These are phyloP conservation scores for Penicillium nordicum DNA, from an alignment of 2,329 filamentous ascomycete genomes.

Conservation along the genomic window DNA sequence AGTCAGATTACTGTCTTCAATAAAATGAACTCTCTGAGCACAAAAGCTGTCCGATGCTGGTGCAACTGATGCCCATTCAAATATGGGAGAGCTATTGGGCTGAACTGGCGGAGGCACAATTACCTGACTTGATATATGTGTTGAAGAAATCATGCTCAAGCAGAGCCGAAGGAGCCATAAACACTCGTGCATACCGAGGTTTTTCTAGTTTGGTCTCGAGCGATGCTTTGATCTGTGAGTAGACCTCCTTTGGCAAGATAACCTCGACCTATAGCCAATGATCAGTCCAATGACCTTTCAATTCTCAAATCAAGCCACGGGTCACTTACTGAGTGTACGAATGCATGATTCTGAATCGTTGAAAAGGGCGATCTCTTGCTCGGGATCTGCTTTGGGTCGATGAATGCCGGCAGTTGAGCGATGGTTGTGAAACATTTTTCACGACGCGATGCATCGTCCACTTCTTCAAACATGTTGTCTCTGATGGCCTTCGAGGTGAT, in stretches of 20 bases:
- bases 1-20: neutral
- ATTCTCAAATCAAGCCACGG: neutral
- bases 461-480: slow-evolving; percentile 44
- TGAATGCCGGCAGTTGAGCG: slow-evolving; percentile 61
- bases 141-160: slow-evolving; percentile 74
- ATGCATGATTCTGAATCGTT: slow-evolving; percentile 61
- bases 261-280: slow-evolving; percentile 57
- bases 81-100: neutral
- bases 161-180: slow-evolving; percentile 69
- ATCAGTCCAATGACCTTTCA: neutral
- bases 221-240: slow-evolving; percentile 53
- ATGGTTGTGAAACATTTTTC: slow-evolving; percentile 72
- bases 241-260: slow-evolving; percentile 65
- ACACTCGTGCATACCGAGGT: slow-evolving; percentile 62
- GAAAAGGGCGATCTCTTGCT: slow-evolving; percentile 74
- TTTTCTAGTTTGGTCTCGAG: slow-evolving; percentile 45
- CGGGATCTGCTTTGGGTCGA: slow-evolving; percentile 68
- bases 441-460: slow-evolving; percentile 35
- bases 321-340: slow-evolving; percentile 61
- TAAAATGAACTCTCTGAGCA: neutral
- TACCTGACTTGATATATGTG: slow-evolving; percentile 78
- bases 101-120: neutral
- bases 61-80: neutral
- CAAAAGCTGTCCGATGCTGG: neutral
- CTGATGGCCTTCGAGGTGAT: neutral